A percentile compares a stretch with the other conserved stretches of the same genome.
phyloP scores from a whole-genome alignment of 140 eudicot genomes.

The Oenanthe javanica region DNA sequence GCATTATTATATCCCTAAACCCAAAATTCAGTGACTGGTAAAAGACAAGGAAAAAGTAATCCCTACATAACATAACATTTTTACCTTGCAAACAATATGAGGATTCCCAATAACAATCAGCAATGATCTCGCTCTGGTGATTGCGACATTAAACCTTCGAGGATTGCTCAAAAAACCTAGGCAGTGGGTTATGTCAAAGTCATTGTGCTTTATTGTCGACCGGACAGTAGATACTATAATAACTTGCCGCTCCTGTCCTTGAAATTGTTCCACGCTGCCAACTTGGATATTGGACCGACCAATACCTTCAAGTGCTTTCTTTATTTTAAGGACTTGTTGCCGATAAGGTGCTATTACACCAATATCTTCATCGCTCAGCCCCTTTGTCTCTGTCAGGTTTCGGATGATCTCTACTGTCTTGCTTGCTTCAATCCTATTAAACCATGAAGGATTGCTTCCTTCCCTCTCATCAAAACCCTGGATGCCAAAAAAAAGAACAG shows the following conservation, averaged over 20 bases:
- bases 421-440: conserved; percentile 82
- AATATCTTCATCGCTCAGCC: conserved; percentile 38
- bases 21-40: not conserved
- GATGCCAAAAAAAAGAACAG: conserved; percentile 57
- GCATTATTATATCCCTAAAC: not conserved
- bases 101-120: conserved; percentile 75
- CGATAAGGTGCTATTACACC: conserved; percentile 81
- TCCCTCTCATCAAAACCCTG: conserved; percentile 90
- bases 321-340: conserved; percentile 68
- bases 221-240: conserved; percentile 79
- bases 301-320: conserved; percentile 50
- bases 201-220: conserved; percentile 64
- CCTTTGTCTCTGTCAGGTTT: conserved; percentile 37
- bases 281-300: conserved; percentile 45
- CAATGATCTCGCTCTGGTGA: conserved; percentile 72
- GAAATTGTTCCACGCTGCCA: conserved; percentile 84
- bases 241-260: conserved; percentile 74
- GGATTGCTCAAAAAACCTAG: conserved; percentile 85
- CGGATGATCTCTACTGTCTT: conserved; percentile 58
- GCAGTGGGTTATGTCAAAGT: conserved; percentile 59
- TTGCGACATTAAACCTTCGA: conserved; percentile 81
- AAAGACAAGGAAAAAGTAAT: not conserved
- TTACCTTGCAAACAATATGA: conserved; percentile 82
- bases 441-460: conserved; percentile 95
- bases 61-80: conserved; percentile 1